A percentile compares a stretch with the other conserved stretches of the same genome.
Evolutionary conservation across 352 stramenopile genomes (phyloP).

Genomic region (Aphanomyces astaci): DNA sequence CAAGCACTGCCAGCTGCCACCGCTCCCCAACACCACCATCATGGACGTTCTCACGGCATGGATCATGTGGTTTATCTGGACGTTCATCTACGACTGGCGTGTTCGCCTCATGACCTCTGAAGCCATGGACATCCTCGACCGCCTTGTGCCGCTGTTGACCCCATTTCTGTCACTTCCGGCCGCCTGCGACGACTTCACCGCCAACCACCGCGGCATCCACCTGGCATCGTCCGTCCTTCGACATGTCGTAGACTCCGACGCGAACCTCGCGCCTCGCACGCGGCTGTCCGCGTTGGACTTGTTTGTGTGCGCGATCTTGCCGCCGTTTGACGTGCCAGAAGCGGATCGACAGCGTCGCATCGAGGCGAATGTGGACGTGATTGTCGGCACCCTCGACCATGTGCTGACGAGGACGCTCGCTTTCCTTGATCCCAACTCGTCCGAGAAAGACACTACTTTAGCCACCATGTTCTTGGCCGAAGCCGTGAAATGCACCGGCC

Average conservation of each 20-base stretch:
- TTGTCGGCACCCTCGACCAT: neutral
- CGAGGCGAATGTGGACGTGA: neutral
- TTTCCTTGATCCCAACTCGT: neutral
- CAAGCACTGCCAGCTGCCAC: neutral
- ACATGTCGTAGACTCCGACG: neutral
- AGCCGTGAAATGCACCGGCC: constrained; percentile 13
- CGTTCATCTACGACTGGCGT: constrained; percentile 10
- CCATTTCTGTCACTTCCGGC: constrained; percentile 4
- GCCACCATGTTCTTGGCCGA: neutral
- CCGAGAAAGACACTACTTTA: neutral
- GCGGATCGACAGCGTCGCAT: neutral
- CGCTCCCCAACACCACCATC: neutral
- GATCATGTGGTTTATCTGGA: neutral
- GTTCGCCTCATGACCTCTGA: neutral
- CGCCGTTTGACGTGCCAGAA: constrained; percentile 10
- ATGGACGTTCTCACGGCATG: neutral
- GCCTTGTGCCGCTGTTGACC: neutral
- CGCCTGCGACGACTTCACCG: neutral
- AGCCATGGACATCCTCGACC: constrained; percentile 5
- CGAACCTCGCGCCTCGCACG: neutral
- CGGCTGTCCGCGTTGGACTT: constrained; percentile 1
- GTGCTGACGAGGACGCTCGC: neutral
- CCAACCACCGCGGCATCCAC: neutral
- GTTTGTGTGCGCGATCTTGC: constrained; percentile 15
- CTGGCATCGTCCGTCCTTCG: neutral